Evolutionary conservation across 768 basidiomycete species (phyloP).

Genomic region (Candolleomyces aberdarensis): DNA sequence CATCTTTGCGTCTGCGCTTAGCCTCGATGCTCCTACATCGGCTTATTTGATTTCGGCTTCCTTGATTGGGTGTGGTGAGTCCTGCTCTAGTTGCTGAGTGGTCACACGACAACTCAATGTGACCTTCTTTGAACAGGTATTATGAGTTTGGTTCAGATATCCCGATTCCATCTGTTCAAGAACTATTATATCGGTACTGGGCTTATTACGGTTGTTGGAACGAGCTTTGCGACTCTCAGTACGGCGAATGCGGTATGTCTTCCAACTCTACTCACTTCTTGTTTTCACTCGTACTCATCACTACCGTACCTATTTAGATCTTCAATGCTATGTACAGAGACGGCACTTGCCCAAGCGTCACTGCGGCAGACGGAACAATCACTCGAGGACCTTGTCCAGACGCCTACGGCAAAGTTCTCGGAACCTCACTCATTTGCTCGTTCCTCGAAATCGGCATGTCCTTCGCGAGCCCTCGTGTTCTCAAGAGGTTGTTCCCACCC

Average conservation of each 20-base stretch:
- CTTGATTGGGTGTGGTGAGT: constrained; percentile 72
- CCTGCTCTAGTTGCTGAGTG: background rate
- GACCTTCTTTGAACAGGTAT: constrained; percentile 45
- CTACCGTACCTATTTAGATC: constrained; percentile 38
- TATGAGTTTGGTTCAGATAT: constrained; percentile 77
- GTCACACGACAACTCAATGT: background rate
- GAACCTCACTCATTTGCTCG: constrained; percentile 73
- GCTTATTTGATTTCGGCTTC: constrained; percentile 82
- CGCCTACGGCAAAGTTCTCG: constrained; percentile 76
- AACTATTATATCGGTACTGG: constrained; percentile 79
- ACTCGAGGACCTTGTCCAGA: constrained; percentile 67
- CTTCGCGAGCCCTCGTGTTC: constrained; percentile 61
- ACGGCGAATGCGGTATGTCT: constrained; percentile 61
- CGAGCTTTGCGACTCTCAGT: constrained; percentile 74
- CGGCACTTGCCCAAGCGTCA: constrained; percentile 69
- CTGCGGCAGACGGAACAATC: constrained; percentile 54
- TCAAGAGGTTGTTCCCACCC: constrained; percentile 74
- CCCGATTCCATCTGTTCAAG: constrained; percentile 54
- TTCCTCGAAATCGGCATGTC: constrained; percentile 80
- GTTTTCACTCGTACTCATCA: background rate
- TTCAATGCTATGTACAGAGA: constrained; percentile 76
- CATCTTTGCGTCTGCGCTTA: constrained; percentile 66
- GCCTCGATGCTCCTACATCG: constrained; percentile 53
- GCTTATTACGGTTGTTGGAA: constrained; percentile 76
- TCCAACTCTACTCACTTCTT: background rate